phyloP scores from a whole-genome alignment of 2,329 filamentous ascomycete species.

The Ophiostoma quercus region DNA sequence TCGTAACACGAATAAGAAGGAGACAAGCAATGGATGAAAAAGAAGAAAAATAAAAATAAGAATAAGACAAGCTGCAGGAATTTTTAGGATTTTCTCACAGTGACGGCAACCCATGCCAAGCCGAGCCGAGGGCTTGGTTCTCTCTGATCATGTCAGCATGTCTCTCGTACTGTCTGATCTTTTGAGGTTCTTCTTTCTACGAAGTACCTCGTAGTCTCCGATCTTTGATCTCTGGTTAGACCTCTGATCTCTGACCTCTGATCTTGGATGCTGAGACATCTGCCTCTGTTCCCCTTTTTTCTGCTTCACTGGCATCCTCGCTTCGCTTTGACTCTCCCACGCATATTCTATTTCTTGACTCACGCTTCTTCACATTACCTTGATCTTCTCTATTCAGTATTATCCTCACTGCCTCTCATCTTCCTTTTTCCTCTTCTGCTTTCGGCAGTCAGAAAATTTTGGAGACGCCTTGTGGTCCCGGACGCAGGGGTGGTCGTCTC shows the following conservation, averaged over 20 bases:
- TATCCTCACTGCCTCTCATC: neutral
- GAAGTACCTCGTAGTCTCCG: neutral
- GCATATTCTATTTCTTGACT: too few species aligned
- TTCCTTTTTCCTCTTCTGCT: conserved; percentile 9
- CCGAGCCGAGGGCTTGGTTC: neutral
- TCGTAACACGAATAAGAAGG: neutral
- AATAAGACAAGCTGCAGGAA: neutral
- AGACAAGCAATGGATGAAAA: neutral
- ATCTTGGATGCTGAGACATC: neutral
- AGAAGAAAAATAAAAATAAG: neutral
- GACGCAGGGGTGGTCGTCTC: neutral
- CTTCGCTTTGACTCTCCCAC: neutral
- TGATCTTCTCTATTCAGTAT: neutral
- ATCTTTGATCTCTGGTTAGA: neutral
- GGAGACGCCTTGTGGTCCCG: conserved; percentile 2
- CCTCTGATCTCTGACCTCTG: neutral
- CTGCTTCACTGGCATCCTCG: neutral
- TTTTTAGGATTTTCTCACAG: conserved; percentile 2
- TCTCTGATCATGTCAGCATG: neutral
- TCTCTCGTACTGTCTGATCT: too few species aligned
- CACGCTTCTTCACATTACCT: neutral
- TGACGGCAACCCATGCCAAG: neutral
- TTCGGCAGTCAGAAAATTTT: neutral
- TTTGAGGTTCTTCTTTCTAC: too few species aligned
- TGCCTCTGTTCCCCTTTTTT: neutral